Base-by-base conservation (phyloP, 495 filamentous ascomycete genomes). In the Letharia columbiana region DNA sequence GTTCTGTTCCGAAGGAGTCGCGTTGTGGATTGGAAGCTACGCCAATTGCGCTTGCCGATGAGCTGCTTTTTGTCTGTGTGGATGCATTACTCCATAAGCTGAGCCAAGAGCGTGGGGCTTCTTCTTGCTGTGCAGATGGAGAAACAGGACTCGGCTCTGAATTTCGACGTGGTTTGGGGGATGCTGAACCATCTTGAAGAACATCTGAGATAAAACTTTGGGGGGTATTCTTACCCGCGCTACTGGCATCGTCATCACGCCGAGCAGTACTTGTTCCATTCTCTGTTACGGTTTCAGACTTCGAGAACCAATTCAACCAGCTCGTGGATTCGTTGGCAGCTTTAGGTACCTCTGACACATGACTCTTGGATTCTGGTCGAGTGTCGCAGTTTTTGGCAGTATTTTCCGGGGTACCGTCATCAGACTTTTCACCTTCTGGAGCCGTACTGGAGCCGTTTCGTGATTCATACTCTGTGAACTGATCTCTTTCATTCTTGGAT, bases 91-190 rank as follows among this genome's bases (percentile, higher is more conserved):
- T 60, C 83, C 83, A 86, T 35, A 80, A 74, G 17, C 80, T 78
- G 67, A 85, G 78, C 82, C 82, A 84, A 31, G 77, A 83, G 35
- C 76, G 68, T 41, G 80, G 65, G 44, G n/a, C 67, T 47, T 61
- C 68, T 49, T 66, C 60, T 63, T 73, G 62, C 18, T 61, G 33
- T 13, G 40, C 20, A 23, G 31, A 52, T 59, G 65, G 49, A 37
- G 67, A 62, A n/a, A 42, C 54, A 45, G 66, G 50, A 37, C 42
- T 67, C 68, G 6, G 70, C 31, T 70, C 65, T 44, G 68, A 70
- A 10, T 64, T 64, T 41, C 68, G 61, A 28, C 68, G 65, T 31
- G 61, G 61, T 1, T 52, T 67, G 40, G 61, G 74, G 4, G 76
- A 66, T 3, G 56, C 69, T 8, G 72, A 45, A 18, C 56, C 58